Percentiles rank a stretch among this genome's conserved stretches.
Conservation (phyloP, 352 stramenopile species). For the Pythium rhizo-oryzae region DNA sequence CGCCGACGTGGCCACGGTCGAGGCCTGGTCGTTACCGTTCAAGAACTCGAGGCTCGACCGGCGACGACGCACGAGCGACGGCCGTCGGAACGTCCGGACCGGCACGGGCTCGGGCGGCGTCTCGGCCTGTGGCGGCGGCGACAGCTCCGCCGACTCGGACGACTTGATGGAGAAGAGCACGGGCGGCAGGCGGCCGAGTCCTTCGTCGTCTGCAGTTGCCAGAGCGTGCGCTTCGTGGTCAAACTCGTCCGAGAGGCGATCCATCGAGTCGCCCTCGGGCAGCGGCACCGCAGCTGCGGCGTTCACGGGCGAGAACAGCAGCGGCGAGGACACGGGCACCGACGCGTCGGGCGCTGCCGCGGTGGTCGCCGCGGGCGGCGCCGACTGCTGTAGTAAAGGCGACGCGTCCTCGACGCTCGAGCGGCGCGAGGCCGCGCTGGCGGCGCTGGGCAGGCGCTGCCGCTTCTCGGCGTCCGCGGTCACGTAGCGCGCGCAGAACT, state of each 20-base stretch:
- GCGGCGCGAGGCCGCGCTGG: constrained; percentile 6
- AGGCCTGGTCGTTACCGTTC: constrained; percentile 46
- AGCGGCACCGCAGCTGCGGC: background rate
- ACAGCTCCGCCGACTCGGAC: constrained; percentile 34
- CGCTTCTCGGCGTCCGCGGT: constrained; percentile 35
- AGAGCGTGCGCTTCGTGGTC: constrained; percentile 2
- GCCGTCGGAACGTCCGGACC: constrained; percentile 9
- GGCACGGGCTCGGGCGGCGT: background rate
- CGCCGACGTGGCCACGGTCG: too few relatives aligned
- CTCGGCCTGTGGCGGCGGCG: background rate
- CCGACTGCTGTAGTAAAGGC: background rate
- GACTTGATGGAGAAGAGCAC: constrained; percentile 38
- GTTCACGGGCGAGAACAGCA: constrained; percentile 26
- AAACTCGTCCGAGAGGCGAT: constrained; percentile 13
- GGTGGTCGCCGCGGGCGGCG: background rate
- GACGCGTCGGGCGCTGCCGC: background rate
- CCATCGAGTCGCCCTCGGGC: background rate
- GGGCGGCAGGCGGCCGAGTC: constrained; percentile 11
- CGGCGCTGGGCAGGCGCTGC: constrained; percentile 20
- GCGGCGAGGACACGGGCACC: constrained; percentile 14
- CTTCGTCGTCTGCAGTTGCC: background rate
- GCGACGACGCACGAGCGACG: constrained; percentile 38
- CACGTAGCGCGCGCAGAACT: constrained; percentile 67
- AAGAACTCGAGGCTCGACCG: constrained; percentile 72
- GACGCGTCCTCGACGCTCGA: constrained; percentile 28